A percentile compares a stretch with the other conserved stretches of the same genome.
phyloP scores from a whole-genome alignment of 495 filamentous ascomycete species.

The Parathielavia appendiculata region DNA sequence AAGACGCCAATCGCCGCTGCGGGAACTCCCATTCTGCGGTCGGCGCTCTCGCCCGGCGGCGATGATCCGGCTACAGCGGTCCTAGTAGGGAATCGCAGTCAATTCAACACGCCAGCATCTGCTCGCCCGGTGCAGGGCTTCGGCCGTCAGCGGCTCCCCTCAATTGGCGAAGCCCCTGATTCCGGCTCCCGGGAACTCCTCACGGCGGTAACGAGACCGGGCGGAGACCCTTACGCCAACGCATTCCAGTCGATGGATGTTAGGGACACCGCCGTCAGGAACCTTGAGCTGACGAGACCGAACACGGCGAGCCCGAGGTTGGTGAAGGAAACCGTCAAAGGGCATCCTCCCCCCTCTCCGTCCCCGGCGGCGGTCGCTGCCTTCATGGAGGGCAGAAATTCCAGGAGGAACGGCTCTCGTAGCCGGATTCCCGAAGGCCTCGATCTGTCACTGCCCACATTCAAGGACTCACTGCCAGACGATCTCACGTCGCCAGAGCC shows the following conservation, averaged over 20 bases:
- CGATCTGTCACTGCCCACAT: constrained; percentile 62
- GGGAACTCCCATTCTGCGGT: constrained; percentile 87
- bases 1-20: constrained; percentile 71
- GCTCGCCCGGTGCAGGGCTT: constrained; percentile 69
- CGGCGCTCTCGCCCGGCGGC: constrained; percentile 74
- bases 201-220: constrained; percentile 22
- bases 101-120: constrained; percentile 61
- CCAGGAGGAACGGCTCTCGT: constrained; percentile 61
- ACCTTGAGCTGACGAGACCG: constrained; percentile 34
- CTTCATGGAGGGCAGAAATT: constrained; percentile 51
- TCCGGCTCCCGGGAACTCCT: constrained; percentile 34
- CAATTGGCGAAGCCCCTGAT: constrained; percentile 70
- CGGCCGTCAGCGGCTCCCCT: constrained; percentile 65
- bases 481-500: constrained; percentile 49
- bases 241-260: constrained; percentile 18
- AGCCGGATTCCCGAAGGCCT: constrained; percentile 79
- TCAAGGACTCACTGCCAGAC: constrained; percentile 49
- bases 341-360: constrained; percentile 48
- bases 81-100: constrained; percentile 53
- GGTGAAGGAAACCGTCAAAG: constrained; percentile 35
- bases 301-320: constrained; percentile 50
- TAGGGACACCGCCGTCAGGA: constrained; percentile 8
- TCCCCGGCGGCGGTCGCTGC: constrained; percentile 40
- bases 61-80: constrained; percentile 59
- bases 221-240: constrained; percentile 22